These are phyloP conservation scores for Sphagnum fallax DNA, from an alignment of 228 moss, liverwort and hornwort genomes.

Conservation along the genomic window DNA sequence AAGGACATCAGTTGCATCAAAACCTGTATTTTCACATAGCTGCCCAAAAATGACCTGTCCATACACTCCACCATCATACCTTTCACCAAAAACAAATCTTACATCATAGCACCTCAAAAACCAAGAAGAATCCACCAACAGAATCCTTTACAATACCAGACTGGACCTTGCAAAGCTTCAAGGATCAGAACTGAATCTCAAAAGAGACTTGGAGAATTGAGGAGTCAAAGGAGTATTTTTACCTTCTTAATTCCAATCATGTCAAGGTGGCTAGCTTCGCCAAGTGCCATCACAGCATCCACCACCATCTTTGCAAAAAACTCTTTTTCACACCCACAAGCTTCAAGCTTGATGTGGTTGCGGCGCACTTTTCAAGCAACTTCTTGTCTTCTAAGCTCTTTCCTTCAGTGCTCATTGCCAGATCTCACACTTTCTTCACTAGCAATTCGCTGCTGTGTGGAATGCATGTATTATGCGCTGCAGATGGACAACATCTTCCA, in stretches of 20 bases:
- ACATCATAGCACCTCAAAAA: slow-evolving; percentile 97
- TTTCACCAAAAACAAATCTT: slow-evolving; percentile 87
- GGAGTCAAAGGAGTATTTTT: background rate
- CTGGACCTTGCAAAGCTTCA: no score
- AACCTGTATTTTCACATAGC: slow-evolving; percentile 96
- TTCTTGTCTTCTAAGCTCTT: slow-evolving; percentile 88
- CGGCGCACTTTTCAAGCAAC: slow-evolving; percentile 85
- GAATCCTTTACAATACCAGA: background rate
- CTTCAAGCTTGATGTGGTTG: slow-evolving; percentile 89
- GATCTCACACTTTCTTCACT: slow-evolving; percentile 70
- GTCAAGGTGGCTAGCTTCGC: slow-evolving; percentile 67
- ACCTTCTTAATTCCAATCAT: slow-evolving; percentile 99
- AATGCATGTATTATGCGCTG: slow-evolving; percentile 88
- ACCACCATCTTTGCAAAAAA: slow-evolving; percentile 99
- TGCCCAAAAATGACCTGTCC: slow-evolving; percentile 93
- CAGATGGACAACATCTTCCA: slow-evolving; percentile 95
- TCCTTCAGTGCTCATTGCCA: slow-evolving; percentile 89
- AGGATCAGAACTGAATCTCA: no score
- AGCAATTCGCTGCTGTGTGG: slow-evolving; percentile 68
- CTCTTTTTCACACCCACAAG: slow-evolving; percentile 93
- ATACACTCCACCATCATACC: slow-evolving; percentile 38
- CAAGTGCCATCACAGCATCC: slow-evolving; percentile 83
- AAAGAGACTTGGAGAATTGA: no score
- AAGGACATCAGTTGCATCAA: slow-evolving; percentile 93
- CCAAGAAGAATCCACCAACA: slow-evolving; percentile 5